phyloP scores from a whole-genome alignment of 495 filamentous ascomycete species.

The Neurospora sp. region DNA sequence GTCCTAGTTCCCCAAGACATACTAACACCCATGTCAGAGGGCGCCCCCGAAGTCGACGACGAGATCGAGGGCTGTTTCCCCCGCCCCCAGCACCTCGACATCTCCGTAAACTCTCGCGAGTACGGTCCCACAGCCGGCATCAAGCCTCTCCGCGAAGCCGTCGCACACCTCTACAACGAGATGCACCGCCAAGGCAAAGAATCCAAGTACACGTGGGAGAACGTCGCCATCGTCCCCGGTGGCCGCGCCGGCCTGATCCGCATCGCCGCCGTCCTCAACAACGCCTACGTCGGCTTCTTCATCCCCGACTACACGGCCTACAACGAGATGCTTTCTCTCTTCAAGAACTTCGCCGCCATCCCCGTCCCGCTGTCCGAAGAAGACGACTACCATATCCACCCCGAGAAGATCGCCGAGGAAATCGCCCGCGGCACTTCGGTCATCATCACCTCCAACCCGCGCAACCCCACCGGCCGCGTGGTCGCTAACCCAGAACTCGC shows the following conservation, averaged over 20 bases:
- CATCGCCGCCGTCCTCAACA: conserved; percentile 87
- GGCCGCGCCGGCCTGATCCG: conserved; percentile 87
- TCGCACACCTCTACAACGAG: conserved; percentile 88
- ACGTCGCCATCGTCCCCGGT: conserved; percentile 95
- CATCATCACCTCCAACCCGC: conserved; percentile 91
- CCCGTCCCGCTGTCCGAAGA: conserved; percentile 74
- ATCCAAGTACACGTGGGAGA: conserved; percentile 97
- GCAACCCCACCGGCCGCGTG: conserved; percentile 89
- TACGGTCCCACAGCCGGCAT: conserved; percentile 57
- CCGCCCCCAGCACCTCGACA: conserved; percentile 71
- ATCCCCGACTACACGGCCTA: conserved; percentile 74
- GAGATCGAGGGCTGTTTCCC: conserved; percentile 84
- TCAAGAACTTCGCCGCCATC: conserved; percentile 86
- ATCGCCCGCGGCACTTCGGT: conserved; percentile 80
- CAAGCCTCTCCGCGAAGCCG: conserved; percentile 39
- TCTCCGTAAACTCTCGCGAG: conserved; percentile 67
- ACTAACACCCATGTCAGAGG: conserved; percentile 35
- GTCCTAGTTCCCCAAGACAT: background rate
- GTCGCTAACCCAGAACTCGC: conserved; percentile 71
- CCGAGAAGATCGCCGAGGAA: conserved; percentile 84
- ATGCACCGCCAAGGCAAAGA: conserved; percentile 80
- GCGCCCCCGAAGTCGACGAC: conserved; percentile 89
- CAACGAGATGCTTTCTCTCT: conserved; percentile 91
- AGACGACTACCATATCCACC: conserved; percentile 84
- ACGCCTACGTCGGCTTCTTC: conserved; percentile 83